Evolutionary conservation across 2,329 filamentous ascomycete genomes (phyloP).

Genomic region (Rhynchosporium secalis): DNA sequence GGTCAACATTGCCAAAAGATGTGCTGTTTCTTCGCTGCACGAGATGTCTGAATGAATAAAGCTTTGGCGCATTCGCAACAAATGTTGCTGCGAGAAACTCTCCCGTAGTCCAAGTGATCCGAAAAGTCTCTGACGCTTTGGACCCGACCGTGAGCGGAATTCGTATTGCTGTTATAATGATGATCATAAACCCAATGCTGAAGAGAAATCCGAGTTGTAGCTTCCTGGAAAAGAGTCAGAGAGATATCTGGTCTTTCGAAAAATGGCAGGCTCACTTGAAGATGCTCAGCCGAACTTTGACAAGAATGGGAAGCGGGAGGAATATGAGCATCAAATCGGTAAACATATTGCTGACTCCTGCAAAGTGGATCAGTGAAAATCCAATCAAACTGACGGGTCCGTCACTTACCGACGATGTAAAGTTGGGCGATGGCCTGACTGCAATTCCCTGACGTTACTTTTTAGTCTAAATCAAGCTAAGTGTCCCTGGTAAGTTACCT

Average conservation of each 20-base stretch:
- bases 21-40: conserved; percentile 10
- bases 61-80: conserved; percentile 21
- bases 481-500: conserved; percentile 13
- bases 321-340: conserved; percentile 31
- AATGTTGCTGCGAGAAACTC: conserved; percentile 25
- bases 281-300: conserved; percentile 17
- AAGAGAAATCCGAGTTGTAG: conserved; percentile 19
- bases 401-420: conserved; percentile 15
- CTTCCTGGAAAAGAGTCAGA: conserved; percentile 6
- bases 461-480: neutral
- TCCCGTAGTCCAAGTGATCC: conserved; percentile 24
- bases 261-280: neutral
- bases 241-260: neutral
- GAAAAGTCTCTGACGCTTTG: conserved; percentile 16
- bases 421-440: conserved; percentile 11
- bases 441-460: conserved; percentile 7
- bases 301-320: conserved; percentile 25
- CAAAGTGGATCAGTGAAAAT: conserved; percentile 5
- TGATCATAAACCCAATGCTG: conserved; percentile 19
- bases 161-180: conserved; percentile 25
- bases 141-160: conserved; percentile 21
- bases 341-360: conserved; percentile 26
- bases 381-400: conserved; percentile 6
- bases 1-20: conserved; percentile 5
- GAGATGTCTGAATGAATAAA: conserved; percentile 14